Evolutionary conservation across 352 stramenopile genomes (phyloP).

Genomic region (Pythium volutum): DNA sequence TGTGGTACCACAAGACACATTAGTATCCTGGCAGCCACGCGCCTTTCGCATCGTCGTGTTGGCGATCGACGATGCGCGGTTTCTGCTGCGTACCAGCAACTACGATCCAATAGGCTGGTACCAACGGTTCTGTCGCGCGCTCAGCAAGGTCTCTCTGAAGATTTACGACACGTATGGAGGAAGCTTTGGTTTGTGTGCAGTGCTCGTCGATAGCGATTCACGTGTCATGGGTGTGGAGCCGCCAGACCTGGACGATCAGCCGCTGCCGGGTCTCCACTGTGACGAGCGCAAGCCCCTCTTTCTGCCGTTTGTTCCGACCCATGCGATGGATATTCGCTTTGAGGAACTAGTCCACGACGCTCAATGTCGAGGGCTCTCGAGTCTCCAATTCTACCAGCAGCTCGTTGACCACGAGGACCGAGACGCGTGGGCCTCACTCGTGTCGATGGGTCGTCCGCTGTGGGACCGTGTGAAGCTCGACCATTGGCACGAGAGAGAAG

Average conservation of each 20-base stretch:
- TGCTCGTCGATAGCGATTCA: slow-evolving; percentile 19
- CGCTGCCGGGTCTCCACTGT: neutral
- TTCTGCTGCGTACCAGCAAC: neutral
- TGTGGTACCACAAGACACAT: neutral
- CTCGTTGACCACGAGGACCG: neutral
- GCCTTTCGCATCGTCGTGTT: neutral
- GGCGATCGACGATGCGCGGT: slow-evolving; percentile 5
- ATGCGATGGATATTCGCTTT: slow-evolving; percentile 27
- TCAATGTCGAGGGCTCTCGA: neutral
- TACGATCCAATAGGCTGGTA: neutral
- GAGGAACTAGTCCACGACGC: neutral
- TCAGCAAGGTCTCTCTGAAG: neutral
- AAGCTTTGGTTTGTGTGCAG: slow-evolving; percentile 33
- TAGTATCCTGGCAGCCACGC: too few species aligned
- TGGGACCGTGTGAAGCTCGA: neutral
- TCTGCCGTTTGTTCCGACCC: slow-evolving; percentile 56
- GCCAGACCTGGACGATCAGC: too few species aligned
- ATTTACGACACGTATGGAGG: neutral
- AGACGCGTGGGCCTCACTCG: neutral
- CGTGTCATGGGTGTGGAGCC: neutral
- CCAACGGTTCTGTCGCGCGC: neutral
- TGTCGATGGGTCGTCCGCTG: slow-evolving; percentile 7
- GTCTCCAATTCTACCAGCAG: neutral
- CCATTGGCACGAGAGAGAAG: neutral
- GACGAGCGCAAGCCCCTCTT: slow-evolving; percentile 37